These are phyloP conservation scores for Termitomyces sp. DNA, from an alignment of 768 basidiomycete species.

Conservation along the genomic window DNA sequence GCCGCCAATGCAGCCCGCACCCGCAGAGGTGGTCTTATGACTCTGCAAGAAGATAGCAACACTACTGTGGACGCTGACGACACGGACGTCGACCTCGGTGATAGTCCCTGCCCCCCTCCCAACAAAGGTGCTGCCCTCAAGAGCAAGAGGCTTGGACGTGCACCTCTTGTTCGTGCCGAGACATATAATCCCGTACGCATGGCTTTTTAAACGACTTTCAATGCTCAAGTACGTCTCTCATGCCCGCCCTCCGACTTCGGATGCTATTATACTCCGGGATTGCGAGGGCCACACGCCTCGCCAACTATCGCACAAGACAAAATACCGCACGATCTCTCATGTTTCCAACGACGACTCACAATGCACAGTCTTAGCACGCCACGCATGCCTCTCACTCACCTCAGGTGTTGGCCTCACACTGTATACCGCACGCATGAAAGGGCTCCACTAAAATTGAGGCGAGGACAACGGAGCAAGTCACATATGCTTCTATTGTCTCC, in stretches of 20 bases:
- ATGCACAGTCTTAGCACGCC: constrained; percentile 18
- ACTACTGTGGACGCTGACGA: constrained; percentile 60
- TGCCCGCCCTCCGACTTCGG: constrained; percentile 6
- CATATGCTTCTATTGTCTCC: neutral
- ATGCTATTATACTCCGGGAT: neutral
- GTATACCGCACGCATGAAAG: neutral
- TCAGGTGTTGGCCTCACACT: neutral
- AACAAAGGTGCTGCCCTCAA: constrained; percentile 51
- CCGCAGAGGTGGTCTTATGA: constrained; percentile 52
- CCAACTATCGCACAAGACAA: constrained; percentile 6
- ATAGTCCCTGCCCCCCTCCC: constrained; percentile 84
- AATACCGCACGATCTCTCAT: constrained; percentile 10
- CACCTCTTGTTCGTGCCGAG: constrained; percentile 53
- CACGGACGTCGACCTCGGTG: constrained; percentile 73
- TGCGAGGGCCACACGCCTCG: constrained; percentile 5
- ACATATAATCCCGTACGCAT: constrained; percentile 64
- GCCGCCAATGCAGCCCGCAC: constrained; percentile 64
- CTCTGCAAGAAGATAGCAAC: constrained; percentile 66
- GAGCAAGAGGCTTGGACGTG: constrained; percentile 48
- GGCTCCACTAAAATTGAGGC: constrained; percentile 4
- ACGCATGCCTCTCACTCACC: constrained; percentile 2
- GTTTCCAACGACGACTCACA: constrained; percentile 9
- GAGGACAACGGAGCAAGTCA: constrained; percentile 5
- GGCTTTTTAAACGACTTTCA: constrained; percentile 28
- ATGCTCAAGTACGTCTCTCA: constrained; percentile 5